Base-by-base conservation (phyloP, 345 rosid species). In the Ceriops zippeliana region DNA sequence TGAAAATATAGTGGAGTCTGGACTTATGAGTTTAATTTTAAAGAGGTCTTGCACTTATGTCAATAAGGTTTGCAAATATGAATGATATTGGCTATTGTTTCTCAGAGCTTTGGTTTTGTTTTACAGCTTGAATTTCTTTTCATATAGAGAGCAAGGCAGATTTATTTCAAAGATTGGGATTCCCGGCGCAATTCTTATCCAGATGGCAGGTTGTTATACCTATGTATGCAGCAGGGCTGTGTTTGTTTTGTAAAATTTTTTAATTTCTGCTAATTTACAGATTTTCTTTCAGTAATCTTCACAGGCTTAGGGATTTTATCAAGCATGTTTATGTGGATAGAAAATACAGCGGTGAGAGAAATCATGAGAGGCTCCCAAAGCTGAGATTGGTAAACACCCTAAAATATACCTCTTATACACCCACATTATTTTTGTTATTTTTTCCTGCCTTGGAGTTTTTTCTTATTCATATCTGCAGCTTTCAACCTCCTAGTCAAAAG, bases 301-400 rank as follows among this genome's bases (percentile, higher is more conserved):
- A 78, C 37, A 85, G 75, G 75, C 86, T 88, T 52, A 76, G 96
- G 66, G 91, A 85, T 66, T 95, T 95, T 75, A 87, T 95, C 80
- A 91, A 78, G 83, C 89, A 82, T 52, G 93, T 90, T 52, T 95
- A 95, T 72, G 96, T 90, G 59, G 97, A 87, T 54, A 82, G 85
- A 72, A 84, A 68, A 78, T 95, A 81, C 76, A 68, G 75, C 19
- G 86, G 89, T 53, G 87, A 85, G 73, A 78, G 81, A 73, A 73
- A 67, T 75, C 42, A 30, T 1, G 89, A 80, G 47, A 86, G 65
- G 63, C 71, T 77, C 69, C 81, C 83, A 5, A 74, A 56, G 67
- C 74, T 79, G 35, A 85, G 79, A 84, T 35, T 85, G 86, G 97
- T 91, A 84, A 73, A 65, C 51, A 59, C 52, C 51, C 60, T 70